Base-by-base conservation (phyloP, 108 stramenopile genomes). In the Discostella stelligeroides region DNA sequence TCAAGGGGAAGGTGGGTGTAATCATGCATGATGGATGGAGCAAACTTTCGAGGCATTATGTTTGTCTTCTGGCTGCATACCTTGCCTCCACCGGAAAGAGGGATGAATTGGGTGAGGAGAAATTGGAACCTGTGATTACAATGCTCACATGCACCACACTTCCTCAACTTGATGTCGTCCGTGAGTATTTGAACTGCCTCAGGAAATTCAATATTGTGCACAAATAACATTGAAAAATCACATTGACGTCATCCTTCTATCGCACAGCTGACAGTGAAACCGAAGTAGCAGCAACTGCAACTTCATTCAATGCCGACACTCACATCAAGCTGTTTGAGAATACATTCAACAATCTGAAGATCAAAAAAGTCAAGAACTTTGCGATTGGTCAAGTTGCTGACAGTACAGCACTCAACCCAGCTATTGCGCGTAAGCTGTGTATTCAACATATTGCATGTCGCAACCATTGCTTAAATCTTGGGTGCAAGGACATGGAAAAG, bases 1-100 rank as follows among this genome's bases (percentile, higher is more conserved):
- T 55, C 25, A 45, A 45, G 23, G 27, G 27, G 53, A 28, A 25
- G 27, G 28, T 28, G 53, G 53, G 53, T 9, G 14, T 14, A 14
- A 55, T 55, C 0, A 25, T 55, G 9, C 53, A 55, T 14, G 53
- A 55, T 55, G 53, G 53, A 11, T 55, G 53, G 53, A 55, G 53
- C 14, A 55, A 55, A 28, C 21, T 28, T 55, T 17, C 27, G 14
- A 55, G 53, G 53, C 53, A 55, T 28, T 55, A 55, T 15, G 53
- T 55, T 28, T 25, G 27, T 27, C 28, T 55, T 0, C 10, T 55
- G 25, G 24, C 53, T 7, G 6, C 27, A 25, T 55, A 55, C 28
- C 8, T 55, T 6, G 15, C 28, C 12, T 24, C 13, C 5, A 28
- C 3, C 7, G 48, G 48, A 7, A 49, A 49, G n/a, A 49, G 48